Conservation (phyloP, 2,329 filamentous ascomycete genomes). For the Microcyclospora pomicola region DNA sequence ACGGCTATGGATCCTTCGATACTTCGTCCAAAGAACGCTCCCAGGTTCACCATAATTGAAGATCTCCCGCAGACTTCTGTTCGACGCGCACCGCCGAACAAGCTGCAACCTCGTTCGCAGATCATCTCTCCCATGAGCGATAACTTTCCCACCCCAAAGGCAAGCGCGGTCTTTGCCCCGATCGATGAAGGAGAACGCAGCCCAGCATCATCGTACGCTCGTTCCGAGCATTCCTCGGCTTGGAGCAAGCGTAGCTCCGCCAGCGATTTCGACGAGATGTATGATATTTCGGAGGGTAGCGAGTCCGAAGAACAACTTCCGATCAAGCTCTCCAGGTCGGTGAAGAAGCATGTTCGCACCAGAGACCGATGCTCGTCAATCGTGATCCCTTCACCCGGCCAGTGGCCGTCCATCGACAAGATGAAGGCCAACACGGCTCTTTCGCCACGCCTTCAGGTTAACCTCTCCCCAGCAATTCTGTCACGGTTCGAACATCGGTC, state of each 20-base stretch:
- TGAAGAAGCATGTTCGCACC: conserved; percentile 27
- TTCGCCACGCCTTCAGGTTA: conserved; percentile 34
- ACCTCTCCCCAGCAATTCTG: conserved; percentile 37
- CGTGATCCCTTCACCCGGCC: conserved; percentile 43
- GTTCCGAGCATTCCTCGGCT: conserved; percentile 21
- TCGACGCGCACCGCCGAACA: conserved; percentile 16
- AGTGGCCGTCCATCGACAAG: conserved; percentile 44
- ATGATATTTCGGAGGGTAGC: conserved; percentile 64
- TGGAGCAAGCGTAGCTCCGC: conserved; percentile 53
- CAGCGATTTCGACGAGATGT: conserved; percentile 74
- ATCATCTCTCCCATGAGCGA: conserved; percentile 34
- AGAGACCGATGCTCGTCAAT: conserved; percentile 42
- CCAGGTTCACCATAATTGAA: conserved; percentile 49
- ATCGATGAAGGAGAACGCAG: conserved; percentile 33
- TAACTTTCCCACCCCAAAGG: conserved; percentile 44
- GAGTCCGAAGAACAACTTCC: conserved; percentile 45
- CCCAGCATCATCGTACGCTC: conserved; percentile 42
- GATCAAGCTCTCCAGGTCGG: conserved; percentile 38
- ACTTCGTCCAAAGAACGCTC: conserved; percentile 38
- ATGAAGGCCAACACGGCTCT: conserved; percentile 30
- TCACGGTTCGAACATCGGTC: conserved; percentile 48
- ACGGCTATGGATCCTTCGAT: conserved; percentile 42
- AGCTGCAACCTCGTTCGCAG: conserved; percentile 22
- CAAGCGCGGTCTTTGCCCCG: conserved; percentile 7
- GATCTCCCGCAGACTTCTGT: conserved; percentile 32